Evolutionary conservation across 208 protist species (phyloP).

Genomic region (Naegleria lovaniensis): DNA sequence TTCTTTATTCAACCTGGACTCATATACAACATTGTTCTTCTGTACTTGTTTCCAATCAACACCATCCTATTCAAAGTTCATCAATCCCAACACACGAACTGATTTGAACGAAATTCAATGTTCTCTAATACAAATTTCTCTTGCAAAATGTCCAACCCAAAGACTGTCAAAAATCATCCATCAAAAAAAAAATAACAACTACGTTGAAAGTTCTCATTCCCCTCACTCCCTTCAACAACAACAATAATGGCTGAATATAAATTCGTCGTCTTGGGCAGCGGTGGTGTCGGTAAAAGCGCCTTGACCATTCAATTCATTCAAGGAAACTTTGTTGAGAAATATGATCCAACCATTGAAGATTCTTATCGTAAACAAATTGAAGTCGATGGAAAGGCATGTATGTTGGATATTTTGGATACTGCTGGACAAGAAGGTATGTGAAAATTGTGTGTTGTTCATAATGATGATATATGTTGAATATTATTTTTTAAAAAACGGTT

Average conservation of each 20-base stretch:
- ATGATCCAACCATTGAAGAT: conserved; percentile 65
- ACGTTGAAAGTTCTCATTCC: too few species aligned
- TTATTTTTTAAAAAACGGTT: too few species aligned
- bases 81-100: too few species aligned
- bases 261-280: conserved; percentile 32
- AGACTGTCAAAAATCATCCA: too few species aligned
- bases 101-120: neutral
- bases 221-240: neutral
- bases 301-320: conserved; percentile 39
- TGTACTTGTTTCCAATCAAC: too few species aligned
- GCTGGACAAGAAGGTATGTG: conserved; percentile 54
- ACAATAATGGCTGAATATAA: conserved; percentile 21
- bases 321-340: conserved; percentile 48
- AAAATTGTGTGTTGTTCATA: too few species aligned
- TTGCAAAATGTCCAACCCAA: too few species aligned
- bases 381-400: conserved; percentile 55
- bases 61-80: too few species aligned
- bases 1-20: too few species aligned
- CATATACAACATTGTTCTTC: too few species aligned
- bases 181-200: too few species aligned
- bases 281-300: conserved; percentile 16
- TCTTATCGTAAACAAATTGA: conserved; percentile 54
- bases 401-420: conserved; percentile 72
- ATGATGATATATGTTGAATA: too few species aligned
- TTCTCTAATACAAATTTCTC: neutral